Conservation (phyloP, 1,139 yeast genomes). For the Yamadazyma triangularis region DNA sequence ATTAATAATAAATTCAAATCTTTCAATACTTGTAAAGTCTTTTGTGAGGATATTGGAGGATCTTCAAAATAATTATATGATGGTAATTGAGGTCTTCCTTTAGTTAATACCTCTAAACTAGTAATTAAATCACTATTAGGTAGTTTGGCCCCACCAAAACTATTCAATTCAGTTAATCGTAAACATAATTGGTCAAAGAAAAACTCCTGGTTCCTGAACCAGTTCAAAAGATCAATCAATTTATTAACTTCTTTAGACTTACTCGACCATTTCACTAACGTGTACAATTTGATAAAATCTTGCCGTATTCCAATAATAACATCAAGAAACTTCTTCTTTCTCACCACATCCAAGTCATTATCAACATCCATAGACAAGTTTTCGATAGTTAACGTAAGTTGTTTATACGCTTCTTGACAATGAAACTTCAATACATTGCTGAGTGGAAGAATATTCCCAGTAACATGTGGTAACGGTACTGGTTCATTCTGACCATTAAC, state of each 20-base stretch:
- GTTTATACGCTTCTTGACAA: conserved; percentile 61
- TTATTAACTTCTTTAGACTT: conserved; percentile 65
- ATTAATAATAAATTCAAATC: conserved; percentile 73
- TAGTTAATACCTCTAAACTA: conserved; percentile 75
- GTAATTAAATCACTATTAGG: conserved; percentile 88
- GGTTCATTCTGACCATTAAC: too few species aligned
- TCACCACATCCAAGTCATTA: conserved; percentile 49
- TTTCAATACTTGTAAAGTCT: conserved; percentile 57
- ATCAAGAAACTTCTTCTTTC: conserved; percentile 66
- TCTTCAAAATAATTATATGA: conserved; percentile 55
- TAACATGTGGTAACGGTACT: conserved; percentile 61
- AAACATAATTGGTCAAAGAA: conserved; percentile 55
- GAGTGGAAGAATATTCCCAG: conserved; percentile 65
- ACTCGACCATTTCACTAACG: conserved; percentile 82
- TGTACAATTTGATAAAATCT: conserved; percentile 78
- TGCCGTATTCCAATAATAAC: conserved; percentile 69
- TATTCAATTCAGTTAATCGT: conserved; percentile 55
- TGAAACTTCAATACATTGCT: conserved; percentile 55
- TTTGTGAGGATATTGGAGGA: conserved; percentile 49
- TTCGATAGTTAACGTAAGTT: conserved; percentile 58
- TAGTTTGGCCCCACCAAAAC: conserved; percentile 76
- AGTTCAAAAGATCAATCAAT: conserved; percentile 79
- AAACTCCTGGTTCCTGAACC: conserved; percentile 75
- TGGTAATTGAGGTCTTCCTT: conserved; percentile 75
- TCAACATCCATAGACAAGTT: conserved; percentile 41